Evolutionary conservation across 495 filamentous ascomycete genomes (phyloP).

Genomic region (Aspergillus sparsus): DNA sequence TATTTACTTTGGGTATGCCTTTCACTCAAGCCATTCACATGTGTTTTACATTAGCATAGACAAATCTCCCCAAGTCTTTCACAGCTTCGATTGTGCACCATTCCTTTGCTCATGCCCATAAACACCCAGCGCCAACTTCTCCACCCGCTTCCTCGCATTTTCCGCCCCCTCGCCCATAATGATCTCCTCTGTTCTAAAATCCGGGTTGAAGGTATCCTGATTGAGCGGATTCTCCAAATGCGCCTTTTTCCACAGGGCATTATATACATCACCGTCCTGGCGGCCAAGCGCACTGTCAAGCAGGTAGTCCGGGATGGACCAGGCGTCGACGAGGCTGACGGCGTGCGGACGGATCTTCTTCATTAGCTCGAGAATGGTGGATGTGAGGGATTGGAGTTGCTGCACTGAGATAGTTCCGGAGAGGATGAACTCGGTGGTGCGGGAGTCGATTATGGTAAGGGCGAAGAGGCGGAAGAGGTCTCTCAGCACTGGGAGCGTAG

Average conservation of each 20-base stretch:
- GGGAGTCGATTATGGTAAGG: background rate
- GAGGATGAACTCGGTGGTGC: slow-evolving; percentile 26
- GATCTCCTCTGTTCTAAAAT: slow-evolving; percentile 53
- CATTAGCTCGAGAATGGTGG: slow-evolving; percentile 44
- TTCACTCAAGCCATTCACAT: too few relatives aligned
- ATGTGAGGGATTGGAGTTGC: slow-evolving; percentile 35
- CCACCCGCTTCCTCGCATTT: too few relatives aligned
- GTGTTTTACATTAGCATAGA: too few relatives aligned
- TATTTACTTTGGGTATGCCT: too few relatives aligned
- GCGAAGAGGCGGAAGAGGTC: slow-evolving; percentile 48
- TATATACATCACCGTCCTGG: slow-evolving; percentile 51
- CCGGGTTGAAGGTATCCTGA: slow-evolving; percentile 47
- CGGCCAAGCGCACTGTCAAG: slow-evolving; percentile 51
- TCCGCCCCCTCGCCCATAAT: slow-evolving; percentile 32
- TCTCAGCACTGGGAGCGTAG: slow-evolving; percentile 25
- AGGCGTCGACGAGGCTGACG: slow-evolving; percentile 49
- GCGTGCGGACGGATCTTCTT: slow-evolving; percentile 46
- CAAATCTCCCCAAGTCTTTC: too few relatives aligned
- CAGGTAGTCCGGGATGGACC: slow-evolving; percentile 51
- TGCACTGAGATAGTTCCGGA: slow-evolving; percentile 36
- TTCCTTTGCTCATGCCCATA: too few relatives aligned
- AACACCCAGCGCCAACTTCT: too few relatives aligned
- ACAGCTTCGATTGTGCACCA: too few relatives aligned
- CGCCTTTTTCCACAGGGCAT: slow-evolving; percentile 48
- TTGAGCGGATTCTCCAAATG: slow-evolving; percentile 52